These are phyloP conservation scores for Suillus hirtellus DNA, from an alignment of 768 basidiomycete species.

Conservation along the genomic window DNA sequence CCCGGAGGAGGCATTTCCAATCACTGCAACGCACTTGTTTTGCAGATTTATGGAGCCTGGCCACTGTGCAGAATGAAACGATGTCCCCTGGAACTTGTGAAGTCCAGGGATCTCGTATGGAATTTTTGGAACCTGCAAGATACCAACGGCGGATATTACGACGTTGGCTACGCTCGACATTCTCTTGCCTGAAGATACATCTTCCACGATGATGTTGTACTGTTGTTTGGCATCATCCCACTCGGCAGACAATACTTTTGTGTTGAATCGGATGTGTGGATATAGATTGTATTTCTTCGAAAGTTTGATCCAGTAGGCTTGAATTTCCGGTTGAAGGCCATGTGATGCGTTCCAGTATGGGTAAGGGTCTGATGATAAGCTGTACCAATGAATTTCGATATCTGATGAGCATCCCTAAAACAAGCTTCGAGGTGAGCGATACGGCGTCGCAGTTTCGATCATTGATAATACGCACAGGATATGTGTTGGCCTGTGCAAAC, in stretches of 20 bases:
- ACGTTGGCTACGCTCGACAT: conserved; percentile 41
- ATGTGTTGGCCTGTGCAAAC: conserved; percentile 27
- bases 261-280: conserved; percentile 43
- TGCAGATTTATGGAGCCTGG: conserved; percentile 38
- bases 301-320: conserved; percentile 43
- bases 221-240: conserved; percentile 42
- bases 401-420: conserved; percentile 47
- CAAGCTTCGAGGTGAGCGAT: neutral
- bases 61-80: conserved; percentile 60
- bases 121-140: conserved; percentile 46
- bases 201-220: conserved; percentile 39
- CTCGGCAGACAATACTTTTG: conserved; percentile 41
- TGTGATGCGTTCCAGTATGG: conserved; percentile 46
- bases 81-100: conserved; percentile 44
- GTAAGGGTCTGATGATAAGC: conserved; percentile 46
- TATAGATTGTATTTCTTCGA: conserved; percentile 43
- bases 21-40: conserved; percentile 41
- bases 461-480: conserved; percentile 16
- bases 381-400: conserved; percentile 42
- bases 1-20: conserved; percentile 70
- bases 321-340: conserved; percentile 42
- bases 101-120: conserved; percentile 37
- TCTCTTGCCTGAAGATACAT: conserved; percentile 33
- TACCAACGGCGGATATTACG: conserved; percentile 50
- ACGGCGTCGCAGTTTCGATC: neutral